Conservation (phyloP, 192 early-diverging fungal species). For the Coemansia sp. region DNA sequence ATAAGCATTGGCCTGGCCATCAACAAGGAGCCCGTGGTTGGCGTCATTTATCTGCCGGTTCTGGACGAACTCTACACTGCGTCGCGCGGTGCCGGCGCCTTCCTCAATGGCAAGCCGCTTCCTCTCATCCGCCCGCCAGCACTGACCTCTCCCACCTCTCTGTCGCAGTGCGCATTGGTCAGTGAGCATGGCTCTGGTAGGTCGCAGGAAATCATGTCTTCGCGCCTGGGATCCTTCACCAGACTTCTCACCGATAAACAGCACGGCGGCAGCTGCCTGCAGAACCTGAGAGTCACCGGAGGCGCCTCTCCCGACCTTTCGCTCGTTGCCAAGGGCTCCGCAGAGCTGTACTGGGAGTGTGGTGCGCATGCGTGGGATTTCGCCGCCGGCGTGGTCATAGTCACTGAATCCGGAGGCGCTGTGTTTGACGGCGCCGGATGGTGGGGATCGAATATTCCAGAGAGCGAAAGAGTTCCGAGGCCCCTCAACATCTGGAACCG, state of each 20-base stretch:
- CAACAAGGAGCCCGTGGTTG: slow-evolving; percentile 71
- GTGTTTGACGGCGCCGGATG: slow-evolving; percentile 63
- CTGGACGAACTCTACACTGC: slow-evolving; percentile 72
- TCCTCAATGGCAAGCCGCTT: slow-evolving; percentile 50
- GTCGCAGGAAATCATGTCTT: slow-evolving; percentile 54
- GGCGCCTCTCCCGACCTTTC: slow-evolving; percentile 77
- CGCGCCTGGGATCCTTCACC: slow-evolving; percentile 66
- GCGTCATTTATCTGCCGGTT: slow-evolving; percentile 89
- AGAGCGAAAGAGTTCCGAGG: slow-evolving; percentile 15
- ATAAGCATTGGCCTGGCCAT: slow-evolving; percentile 84
- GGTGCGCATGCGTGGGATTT: slow-evolving; percentile 83
- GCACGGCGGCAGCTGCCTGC: slow-evolving; percentile 54
- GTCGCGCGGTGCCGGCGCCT: slow-evolving; percentile 31
- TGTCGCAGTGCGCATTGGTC: slow-evolving; percentile 69
- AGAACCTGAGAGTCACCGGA: slow-evolving; percentile 74
- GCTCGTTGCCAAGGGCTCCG: slow-evolving; percentile 73
- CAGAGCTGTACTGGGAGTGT: slow-evolving; percentile 91
- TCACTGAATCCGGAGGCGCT: slow-evolving; percentile 80
- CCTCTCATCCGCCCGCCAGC: slow-evolving; percentile 58
- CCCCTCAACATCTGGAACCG: slow-evolving; percentile 44
- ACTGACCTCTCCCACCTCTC: slow-evolving; percentile 57
- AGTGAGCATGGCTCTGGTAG: slow-evolving; percentile 83
- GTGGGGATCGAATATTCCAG: slow-evolving; percentile 25
- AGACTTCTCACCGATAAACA: slow-evolving; percentile 59
- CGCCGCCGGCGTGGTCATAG: slow-evolving; percentile 78